Percentiles rank a stretch among this genome's conserved stretches.
phyloP scores from a whole-genome alignment of 1,139 yeast genomes.

The Wickerhamiella pararugosa region DNA sequence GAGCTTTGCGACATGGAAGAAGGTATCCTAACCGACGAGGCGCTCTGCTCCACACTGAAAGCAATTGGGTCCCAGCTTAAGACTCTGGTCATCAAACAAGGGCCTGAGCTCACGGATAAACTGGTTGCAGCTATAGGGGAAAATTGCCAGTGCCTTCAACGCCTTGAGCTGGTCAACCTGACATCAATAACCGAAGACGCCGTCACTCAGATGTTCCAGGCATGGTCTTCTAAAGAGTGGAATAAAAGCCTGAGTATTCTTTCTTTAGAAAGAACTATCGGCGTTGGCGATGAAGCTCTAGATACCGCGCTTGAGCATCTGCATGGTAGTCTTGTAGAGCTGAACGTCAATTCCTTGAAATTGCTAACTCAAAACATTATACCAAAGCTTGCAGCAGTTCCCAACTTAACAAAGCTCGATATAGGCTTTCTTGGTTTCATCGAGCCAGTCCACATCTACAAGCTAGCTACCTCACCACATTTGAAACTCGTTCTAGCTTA shows the following conservation, averaged over 20 bases:
- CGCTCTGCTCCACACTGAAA: conserved; percentile 49
- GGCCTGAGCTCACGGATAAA: conserved; percentile 58
- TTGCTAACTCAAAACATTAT: conserved; percentile 39
- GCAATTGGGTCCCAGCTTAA: conserved; percentile 48
- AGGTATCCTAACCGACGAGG: conserved; percentile 57
- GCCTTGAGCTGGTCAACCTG: conserved; percentile 37
- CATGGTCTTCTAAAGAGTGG: conserved; percentile 31
- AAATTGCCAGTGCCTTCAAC: conserved; percentile 40
- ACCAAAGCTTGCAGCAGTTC: conserved; percentile 34
- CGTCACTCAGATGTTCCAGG: conserved; percentile 36
- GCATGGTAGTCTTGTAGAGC: conserved; percentile 45
- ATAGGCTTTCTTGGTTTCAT: conserved; percentile 16
- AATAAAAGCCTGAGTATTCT: conserved; percentile 47
- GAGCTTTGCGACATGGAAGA: conserved; percentile 40
- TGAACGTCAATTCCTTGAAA: conserved; percentile 57
- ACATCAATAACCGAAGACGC: conserved; percentile 58
- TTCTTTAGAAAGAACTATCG: conserved; percentile 51
- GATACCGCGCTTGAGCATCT: conserved; percentile 51
- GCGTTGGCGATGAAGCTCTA: conserved; percentile 47
- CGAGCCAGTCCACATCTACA: conserved; percentile 16
- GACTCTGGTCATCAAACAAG: conserved; percentile 39
- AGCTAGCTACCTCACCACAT: conserved; percentile 12
- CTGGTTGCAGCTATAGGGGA: conserved; percentile 28
- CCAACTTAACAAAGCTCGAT: conserved; percentile 15
- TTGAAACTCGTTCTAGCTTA: conserved; percentile 14